A percentile compares a stretch with the other conserved stretches of the same genome.
Conservation (phyloP, 192 early-diverging fungal genomes). For the Umbelopsis ramanniana region DNA sequence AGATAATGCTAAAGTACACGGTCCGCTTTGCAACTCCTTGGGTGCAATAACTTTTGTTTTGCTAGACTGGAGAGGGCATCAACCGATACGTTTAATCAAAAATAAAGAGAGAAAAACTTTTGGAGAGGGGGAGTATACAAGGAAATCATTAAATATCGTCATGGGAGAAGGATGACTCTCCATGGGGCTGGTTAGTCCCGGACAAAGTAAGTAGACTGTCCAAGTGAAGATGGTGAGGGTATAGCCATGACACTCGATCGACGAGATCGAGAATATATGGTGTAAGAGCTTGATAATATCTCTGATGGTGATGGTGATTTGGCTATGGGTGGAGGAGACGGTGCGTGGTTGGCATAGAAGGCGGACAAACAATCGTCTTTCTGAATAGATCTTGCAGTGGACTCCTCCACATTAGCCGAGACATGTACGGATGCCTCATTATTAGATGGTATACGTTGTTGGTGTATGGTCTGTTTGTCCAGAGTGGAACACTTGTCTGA, state of each 20-base stretch:
- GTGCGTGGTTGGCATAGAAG: conserved; percentile 19
- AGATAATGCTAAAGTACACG: too few relatives aligned
- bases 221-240: conserved; percentile 8
- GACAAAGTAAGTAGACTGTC: background rate
- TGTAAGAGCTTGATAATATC: conserved; percentile 18
- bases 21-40: too few relatives aligned
- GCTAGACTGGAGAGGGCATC: too few relatives aligned
- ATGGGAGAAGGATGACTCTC: too few relatives aligned
- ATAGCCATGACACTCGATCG: conserved; percentile 17
- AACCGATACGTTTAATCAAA: background rate
- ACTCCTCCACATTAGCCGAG: background rate
- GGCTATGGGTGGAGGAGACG: conserved; percentile 11
- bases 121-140: background rate
- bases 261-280: conserved; percentile 12
- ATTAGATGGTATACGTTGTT: background rate
- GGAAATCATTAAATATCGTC: background rate
- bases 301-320: conserved; percentile 15
- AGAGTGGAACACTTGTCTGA: conserved; percentile 22
- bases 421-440: background rate
- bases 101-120: background rate
- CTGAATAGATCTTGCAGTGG: background rate
- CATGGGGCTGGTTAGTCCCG: background rate
- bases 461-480: conserved; percentile 8
- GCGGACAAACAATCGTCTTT: conserved; percentile 12
- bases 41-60: too few relatives aligned